A percentile compares a stretch with the other conserved stretches of the same genome.
These are phyloP conservation scores for Kluyveromyces wickerhamii DNA, from an alignment of 805 yeast genomes.

Conservation along the genomic window DNA sequence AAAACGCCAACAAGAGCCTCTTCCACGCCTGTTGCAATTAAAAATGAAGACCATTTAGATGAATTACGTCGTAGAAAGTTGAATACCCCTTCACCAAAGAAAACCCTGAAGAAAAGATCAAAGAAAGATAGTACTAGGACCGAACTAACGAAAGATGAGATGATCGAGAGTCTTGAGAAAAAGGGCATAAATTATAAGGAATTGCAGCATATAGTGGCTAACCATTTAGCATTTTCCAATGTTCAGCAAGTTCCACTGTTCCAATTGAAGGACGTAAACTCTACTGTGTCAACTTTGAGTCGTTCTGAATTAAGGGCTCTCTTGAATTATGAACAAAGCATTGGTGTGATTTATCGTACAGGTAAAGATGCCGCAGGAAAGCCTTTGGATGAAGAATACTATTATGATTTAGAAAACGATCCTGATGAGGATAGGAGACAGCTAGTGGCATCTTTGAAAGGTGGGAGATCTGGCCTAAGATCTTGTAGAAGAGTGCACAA, in stretches of 20 bases:
- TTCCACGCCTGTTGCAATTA: conserved; percentile 26
- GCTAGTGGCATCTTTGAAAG: conserved; percentile 70
- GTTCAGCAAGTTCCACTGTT: conserved; percentile 83
- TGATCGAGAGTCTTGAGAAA: conserved; percentile 16
- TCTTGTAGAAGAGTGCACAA: conserved; percentile 91
- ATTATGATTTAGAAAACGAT: conserved; percentile 81
- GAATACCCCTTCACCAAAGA: conserved; percentile 9
- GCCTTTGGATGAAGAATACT: conserved; percentile 87
- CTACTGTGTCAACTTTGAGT: conserved; percentile 40
- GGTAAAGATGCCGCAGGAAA: conserved; percentile 98
- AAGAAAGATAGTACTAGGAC: conserved; percentile 22
- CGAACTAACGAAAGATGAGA: conserved; percentile 22
- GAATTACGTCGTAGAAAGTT: conserved; percentile 9
- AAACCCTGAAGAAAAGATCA: conserved; percentile 7
- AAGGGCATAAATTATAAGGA: conserved; percentile 39
- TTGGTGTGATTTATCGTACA: conserved; percentile 81
- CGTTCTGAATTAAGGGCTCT: conserved; percentile 39
- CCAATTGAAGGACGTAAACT: conserved; percentile 54
- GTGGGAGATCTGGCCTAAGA: conserved; percentile 69
- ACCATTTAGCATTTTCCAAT: conserved; percentile 86
- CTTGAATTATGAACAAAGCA: conserved; percentile 42
- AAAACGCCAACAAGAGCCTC: conserved; percentile 25
- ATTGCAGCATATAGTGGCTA: conserved; percentile 58
- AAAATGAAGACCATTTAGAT: conserved; percentile 17
- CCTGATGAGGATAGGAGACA: conserved; percentile 57